Evolutionary conservation across 176 grass and related monocot genomes (phyloP).

Genomic region (Carex pumila): DNA sequence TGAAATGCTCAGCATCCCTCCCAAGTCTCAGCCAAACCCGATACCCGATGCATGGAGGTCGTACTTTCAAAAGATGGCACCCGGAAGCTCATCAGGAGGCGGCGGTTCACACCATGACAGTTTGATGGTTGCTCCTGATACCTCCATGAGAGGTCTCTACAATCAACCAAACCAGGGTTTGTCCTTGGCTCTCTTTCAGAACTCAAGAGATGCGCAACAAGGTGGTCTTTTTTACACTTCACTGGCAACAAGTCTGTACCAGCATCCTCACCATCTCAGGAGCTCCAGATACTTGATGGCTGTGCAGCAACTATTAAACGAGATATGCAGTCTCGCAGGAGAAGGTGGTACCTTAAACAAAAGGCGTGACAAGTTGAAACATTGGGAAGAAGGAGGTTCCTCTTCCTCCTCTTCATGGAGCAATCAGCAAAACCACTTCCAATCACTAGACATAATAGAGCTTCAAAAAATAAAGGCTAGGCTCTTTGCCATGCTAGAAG

Average conservation of each 20-base stretch:
- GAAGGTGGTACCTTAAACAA: slow-evolving; percentile 20
- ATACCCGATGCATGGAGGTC: slow-evolving; percentile 13
- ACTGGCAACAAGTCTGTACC: slow-evolving; percentile 12
- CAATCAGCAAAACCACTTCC: slow-evolving; percentile 43
- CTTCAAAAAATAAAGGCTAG: slow-evolving; percentile 79
- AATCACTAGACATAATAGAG: slow-evolving; percentile 60
- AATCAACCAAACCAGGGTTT: slow-evolving; percentile 28
- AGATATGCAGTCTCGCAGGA: slow-evolving; percentile 57
- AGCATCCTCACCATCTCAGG: slow-evolving; percentile 32
- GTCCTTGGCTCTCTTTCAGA: slow-evolving; percentile 25
- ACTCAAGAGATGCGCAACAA: slow-evolving; percentile 31
- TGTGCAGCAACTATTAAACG: slow-evolving; percentile 67
- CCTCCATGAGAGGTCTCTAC: slow-evolving; percentile 39
- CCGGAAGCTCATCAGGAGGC: slow-evolving; percentile 4
- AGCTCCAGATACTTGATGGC: slow-evolving; percentile 65
- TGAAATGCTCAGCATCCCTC: slow-evolving; percentile 54
- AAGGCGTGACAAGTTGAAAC: slow-evolving; percentile 15
- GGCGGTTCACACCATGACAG: slow-evolving; percentile 25
- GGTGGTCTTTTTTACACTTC: slow-evolving; percentile 20
- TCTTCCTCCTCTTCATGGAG: slow-evolving; percentile 55
- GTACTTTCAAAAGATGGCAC: slow-evolving; percentile 28
- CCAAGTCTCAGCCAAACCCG: slow-evolving; percentile 20
- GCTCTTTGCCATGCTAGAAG: slow-evolving; percentile 84
- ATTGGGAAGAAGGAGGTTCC: slow-evolving; percentile 26
- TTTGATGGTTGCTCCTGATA: slow-evolving; percentile 28